phyloP scores from a whole-genome alignment of 768 basidiomycete species.

The Podaxis rugospora region DNA sequence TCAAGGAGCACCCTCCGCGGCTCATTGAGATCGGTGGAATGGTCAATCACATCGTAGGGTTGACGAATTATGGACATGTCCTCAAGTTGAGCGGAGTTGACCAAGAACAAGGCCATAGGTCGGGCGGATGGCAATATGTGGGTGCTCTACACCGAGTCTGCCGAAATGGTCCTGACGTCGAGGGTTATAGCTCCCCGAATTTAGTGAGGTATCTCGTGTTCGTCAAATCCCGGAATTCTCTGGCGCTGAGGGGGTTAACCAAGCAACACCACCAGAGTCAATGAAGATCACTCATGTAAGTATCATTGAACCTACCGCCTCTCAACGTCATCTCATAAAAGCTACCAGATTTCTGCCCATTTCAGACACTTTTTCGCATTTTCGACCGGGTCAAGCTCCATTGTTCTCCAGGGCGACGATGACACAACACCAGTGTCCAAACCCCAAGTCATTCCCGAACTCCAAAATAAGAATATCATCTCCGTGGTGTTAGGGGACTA shows the following conservation, averaged over 20 bases:
- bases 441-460: conserved; percentile 63
- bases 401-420: conserved; percentile 67
- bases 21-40: conserved; percentile 82
- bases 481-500: conserved; percentile 91
- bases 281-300: conserved; percentile 79
- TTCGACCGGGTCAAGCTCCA: conserved; percentile 64
- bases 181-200: conserved; percentile 57
- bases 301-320: not conserved
- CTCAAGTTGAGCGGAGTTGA: conserved; percentile 52
- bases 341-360: conserved; percentile 72
- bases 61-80: conserved; percentile 80
- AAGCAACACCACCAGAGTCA: conserved; percentile 33
- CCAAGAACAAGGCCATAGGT: conserved; percentile 30
- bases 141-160: conserved; percentile 19
- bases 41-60: conserved; percentile 65
- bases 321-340: not conserved
- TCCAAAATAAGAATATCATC: conserved; percentile 78
- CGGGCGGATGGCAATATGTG: conserved; percentile 70
- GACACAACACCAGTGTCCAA: conserved; percentile 35
- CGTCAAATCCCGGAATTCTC: conserved; percentile 40
- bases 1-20: conserved; percentile 29
- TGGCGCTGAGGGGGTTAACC: conserved; percentile 17
- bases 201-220: conserved; percentile 59
- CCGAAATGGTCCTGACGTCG: conserved; percentile 6
- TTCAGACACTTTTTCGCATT: conserved; percentile 81